Conservation (phyloP, 257 asterid species). For the Datura wrightii region DNA sequence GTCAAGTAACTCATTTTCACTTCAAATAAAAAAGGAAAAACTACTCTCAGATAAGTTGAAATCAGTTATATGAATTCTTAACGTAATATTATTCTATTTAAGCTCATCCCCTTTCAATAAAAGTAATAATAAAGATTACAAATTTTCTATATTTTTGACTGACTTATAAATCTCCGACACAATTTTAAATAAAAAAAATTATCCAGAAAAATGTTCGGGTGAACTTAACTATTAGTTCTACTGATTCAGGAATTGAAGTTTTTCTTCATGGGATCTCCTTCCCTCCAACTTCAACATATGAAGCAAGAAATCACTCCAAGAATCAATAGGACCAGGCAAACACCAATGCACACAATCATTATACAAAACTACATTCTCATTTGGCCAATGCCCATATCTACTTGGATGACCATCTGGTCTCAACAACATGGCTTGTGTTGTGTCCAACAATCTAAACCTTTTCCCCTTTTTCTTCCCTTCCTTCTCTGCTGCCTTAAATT, state of each 20-base stretch:
- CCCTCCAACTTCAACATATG: constrained; percentile 39
- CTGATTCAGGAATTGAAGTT: constrained; percentile 3
- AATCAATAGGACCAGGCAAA: constrained; percentile 40
- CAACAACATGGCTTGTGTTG: constrained; percentile 39
- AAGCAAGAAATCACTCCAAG: constrained; percentile 42
- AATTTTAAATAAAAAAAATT: too few relatives aligned
- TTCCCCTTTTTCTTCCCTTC: constrained; percentile 34
- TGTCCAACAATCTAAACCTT: constrained; percentile 38
- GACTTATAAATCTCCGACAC: not conserved
- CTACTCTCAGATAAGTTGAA: not conserved
- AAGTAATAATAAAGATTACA: not conserved
- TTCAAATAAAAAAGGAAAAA: not conserved
- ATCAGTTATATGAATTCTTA: too few relatives aligned
- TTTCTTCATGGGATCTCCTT: constrained; percentile 23
- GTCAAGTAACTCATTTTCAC: not conserved
- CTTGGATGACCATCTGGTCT: constrained; percentile 42
- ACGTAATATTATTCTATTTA: not conserved
- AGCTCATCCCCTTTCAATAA: not conserved
- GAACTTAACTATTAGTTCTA: not conserved
- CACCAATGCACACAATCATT: constrained; percentile 44
- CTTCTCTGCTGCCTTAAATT: constrained; percentile 33
- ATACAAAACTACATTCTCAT: constrained; percentile 34
- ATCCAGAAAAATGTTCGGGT: not conserved
- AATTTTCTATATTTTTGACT: not conserved
- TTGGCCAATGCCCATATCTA: constrained; percentile 38